Evolutionary conservation across 2,329 filamentous ascomycete genomes (phyloP).

Genomic region (Nemania diffusa): DNA sequence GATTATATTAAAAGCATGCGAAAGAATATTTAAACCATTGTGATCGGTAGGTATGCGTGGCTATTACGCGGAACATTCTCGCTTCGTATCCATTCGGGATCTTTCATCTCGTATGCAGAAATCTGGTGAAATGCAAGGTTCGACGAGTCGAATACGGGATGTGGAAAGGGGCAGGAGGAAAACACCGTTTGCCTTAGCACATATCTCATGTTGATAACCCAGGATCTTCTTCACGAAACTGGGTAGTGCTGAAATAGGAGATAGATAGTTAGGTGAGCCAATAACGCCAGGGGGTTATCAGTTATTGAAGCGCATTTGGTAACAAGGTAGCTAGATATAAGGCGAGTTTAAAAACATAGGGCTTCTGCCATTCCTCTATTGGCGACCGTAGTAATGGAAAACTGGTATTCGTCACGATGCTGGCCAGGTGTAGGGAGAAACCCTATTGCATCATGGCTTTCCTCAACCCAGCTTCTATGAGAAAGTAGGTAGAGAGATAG

Average conservation of each 20-base stretch:
- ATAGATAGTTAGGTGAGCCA: background rate
- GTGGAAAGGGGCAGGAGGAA: background rate
- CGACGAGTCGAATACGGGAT: background rate
- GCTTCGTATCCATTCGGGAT: background rate
- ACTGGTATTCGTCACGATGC: conserved; percentile 12
- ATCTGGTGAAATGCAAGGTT: background rate
- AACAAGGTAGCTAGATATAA: background rate
- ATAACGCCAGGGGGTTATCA: background rate
- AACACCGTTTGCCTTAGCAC: background rate
- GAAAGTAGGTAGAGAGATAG: conserved; percentile 16
- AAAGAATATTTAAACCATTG: conserved; percentile 1
- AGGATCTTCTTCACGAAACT: background rate
- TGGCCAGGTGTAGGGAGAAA: conserved; percentile 9
- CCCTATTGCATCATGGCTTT: conserved; percentile 10
- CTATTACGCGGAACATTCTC: background rate
- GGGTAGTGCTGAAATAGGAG: background rate
- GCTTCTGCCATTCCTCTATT: background rate
- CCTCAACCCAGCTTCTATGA: conserved; percentile 7
- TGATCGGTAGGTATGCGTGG: background rate
- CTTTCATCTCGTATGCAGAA: background rate
- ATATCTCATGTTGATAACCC: background rate
- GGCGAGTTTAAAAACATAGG: background rate
- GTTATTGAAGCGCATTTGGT: background rate
- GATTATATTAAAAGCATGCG: background rate
- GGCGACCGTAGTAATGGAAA: background rate